phyloP scores from a whole-genome alignment of 495 filamentous ascomycete species.

The Annulohypoxylon maeteangense region DNA sequence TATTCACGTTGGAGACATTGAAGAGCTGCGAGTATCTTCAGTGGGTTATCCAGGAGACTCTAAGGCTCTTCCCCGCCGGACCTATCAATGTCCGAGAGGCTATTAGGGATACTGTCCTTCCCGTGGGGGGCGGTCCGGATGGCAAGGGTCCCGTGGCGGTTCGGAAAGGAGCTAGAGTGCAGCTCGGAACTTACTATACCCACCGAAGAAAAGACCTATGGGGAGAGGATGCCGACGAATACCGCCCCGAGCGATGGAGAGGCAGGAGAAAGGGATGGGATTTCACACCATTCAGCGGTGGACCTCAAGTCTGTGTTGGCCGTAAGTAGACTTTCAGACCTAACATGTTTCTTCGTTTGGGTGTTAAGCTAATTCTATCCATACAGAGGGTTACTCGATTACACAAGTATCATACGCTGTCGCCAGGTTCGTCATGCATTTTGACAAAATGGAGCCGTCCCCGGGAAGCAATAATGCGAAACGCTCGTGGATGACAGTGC shows the following conservation, averaged over 20 bases:
- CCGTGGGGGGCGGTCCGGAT: conserved; percentile 53
- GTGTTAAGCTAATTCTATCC: not conserved
- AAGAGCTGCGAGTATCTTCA: conserved; percentile 57
- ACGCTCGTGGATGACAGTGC: conserved; percentile 24
- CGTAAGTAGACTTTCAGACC: not conserved
- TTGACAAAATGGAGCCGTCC: conserved; percentile 11
- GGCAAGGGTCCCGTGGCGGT: conserved; percentile 54
- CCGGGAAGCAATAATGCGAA: conserved; percentile 23
- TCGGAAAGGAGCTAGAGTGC: conserved; percentile 21
- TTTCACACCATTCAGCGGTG: conserved; percentile 71
- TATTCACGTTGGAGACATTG: conserved; percentile 56
- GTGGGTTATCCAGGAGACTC: conserved; percentile 58
- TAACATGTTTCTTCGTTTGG: not conserved
- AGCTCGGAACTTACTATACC: conserved; percentile 20
- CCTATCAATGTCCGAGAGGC: conserved; percentile 52
- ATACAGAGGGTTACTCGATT: conserved; percentile 20
- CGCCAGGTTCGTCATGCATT: conserved; percentile 16
- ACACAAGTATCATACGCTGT: conserved; percentile 8
- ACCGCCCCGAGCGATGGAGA: conserved; percentile 37
- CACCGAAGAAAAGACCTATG: conserved; percentile 52
- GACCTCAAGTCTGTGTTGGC: conserved; percentile 55
- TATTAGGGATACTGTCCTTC: conserved; percentile 56
- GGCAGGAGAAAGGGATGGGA: conserved; percentile 42
- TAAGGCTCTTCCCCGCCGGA: conserved; percentile 48
- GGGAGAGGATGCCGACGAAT: conserved; percentile 29